These are phyloP conservation scores for Zoysia matrella DNA, from an alignment of 202 grass and related monocot genomes.

Conservation along the genomic window DNA sequence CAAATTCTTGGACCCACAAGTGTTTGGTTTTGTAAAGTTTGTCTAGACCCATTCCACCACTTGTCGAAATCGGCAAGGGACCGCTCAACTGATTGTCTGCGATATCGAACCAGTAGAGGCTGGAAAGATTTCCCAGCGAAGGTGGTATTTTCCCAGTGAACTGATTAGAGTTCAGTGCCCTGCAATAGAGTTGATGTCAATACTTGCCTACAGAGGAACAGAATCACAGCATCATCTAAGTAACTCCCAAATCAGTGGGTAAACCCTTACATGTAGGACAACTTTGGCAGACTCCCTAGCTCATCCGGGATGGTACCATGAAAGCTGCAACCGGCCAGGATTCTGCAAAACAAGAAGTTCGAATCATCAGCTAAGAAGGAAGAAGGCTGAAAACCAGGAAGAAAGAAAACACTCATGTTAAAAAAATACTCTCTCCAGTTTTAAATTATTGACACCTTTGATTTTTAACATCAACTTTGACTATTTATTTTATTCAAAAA, in stretches of 20 bases:
- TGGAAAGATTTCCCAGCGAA: constrained; percentile 78
- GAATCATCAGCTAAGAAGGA: constrained; percentile 9
- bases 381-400: constrained; percentile 8
- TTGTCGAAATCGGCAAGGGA: constrained; percentile 69
- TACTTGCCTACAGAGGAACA: neutral
- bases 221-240: constrained; percentile 18
- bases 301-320: constrained; percentile 73
- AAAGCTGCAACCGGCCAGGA: constrained; percentile 84
- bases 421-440: neutral
- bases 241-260: neutral
- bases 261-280: constrained; percentile 75
- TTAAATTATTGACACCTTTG: too few species aligned
- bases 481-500: too few species aligned
- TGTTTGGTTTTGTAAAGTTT: constrained; percentile 74
- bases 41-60: constrained; percentile 65
- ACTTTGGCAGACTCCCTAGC: constrained; percentile 64
- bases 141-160: constrained; percentile 82
- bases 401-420: neutral
- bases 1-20: constrained; percentile 69
- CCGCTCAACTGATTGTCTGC: constrained; percentile 79
- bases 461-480: too few species aligned
- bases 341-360: constrained; percentile 54
- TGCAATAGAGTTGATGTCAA: constrained; percentile 44
- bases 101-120: constrained; percentile 87
- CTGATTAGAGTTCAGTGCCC: constrained; percentile 87